phyloP scores from a whole-genome alignment of 2,329 filamentous ascomycete species.

The Exophiala alcalophila region DNA sequence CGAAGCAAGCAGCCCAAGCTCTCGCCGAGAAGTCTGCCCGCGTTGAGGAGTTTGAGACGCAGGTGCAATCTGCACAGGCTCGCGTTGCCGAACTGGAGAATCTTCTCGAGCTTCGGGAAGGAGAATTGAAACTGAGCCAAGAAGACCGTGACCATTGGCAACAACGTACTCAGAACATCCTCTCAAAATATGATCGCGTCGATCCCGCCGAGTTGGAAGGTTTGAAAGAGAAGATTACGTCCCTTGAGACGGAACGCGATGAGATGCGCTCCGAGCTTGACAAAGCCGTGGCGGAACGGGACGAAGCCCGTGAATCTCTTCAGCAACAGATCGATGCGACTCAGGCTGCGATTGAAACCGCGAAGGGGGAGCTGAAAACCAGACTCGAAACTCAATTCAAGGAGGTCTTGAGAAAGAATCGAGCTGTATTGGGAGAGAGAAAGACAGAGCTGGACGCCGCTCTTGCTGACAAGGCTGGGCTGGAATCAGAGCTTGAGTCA shows the following conservation, averaged over 20 bases:
- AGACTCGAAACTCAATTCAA: constrained; percentile 53
- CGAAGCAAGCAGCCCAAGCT: constrained; percentile 72
- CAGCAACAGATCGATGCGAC: constrained; percentile 50
- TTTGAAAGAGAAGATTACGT: constrained; percentile 72
- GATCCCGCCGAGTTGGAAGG: constrained; percentile 91
- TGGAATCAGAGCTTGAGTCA: constrained; percentile 66
- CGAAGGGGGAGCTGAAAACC: constrained; percentile 49
- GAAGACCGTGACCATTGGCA: constrained; percentile 94
- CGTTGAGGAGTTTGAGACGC: constrained; percentile 69
- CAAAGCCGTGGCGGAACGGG: constrained; percentile 51
- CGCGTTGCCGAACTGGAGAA: constrained; percentile 80
- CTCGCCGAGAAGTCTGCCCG: constrained; percentile 71
- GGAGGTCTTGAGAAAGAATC: constrained; percentile 61
- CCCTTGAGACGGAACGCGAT: constrained; percentile 64
- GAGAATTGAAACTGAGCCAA: constrained; percentile 82
- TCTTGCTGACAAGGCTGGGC: constrained; percentile 62
- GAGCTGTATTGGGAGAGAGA: constrained; percentile 57
- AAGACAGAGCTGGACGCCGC: constrained; percentile 48
- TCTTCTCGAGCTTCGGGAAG: constrained; percentile 74
- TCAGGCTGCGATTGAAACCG: constrained; percentile 47
- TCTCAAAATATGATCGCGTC: constrained; percentile 92
- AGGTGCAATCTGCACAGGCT: constrained; percentile 77
- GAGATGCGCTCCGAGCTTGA: constrained; percentile 57
- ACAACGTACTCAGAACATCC: constrained; percentile 90
- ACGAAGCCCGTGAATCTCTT: constrained; percentile 37